Evolutionary conservation across 2,329 filamentous ascomycete genomes (phyloP), one percentile per base, ranked within the genome.

Genomic region (Ilyonectria mors-panacis): DNA sequence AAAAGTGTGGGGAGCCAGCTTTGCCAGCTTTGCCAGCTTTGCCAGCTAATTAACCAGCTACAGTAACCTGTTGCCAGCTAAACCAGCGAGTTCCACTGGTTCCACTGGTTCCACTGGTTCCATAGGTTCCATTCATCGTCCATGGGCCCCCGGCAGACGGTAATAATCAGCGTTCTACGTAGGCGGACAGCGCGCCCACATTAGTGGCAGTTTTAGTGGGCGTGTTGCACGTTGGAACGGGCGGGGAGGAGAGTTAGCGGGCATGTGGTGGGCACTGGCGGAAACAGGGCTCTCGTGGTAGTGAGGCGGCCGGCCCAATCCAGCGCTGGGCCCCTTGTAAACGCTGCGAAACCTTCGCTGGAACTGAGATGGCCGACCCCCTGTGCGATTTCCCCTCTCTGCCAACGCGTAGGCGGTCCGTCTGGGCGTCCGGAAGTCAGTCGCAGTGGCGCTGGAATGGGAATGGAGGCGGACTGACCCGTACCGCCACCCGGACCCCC

Each of bases 381-480:
- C 30, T 33, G 30, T 33, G 30, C 30, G 7, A 33, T 33, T 7
- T 33, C 30, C 9, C 30, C 30, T 33, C 30, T 33, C 30, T 33
- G 5, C 8, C 28, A 30, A 30, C 28, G 5, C 28, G 28, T 30
- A 5, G 28, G 28, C 28, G 28, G 28, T 4, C 28, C 28, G 28
- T 30, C 28, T 30, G 28, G 28, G n/a, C n/a, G 21, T 4, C 21
- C 21, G 21, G 35, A 13, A 37, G 10, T 17, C 15, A 13, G 37
- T 42, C 13, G 13, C 23, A 15, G 45, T 48, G 45, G 21, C 23
- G 21, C 57, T 60, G 58, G 47, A 59, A 60, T 62, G 59, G n/a
- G 28, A 44, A 45, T 55, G 53, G n/a, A 55, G 59, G 59, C 59
- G 59, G 50, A 47, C 37, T 33, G 28, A 30, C 50, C 58, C 59